Percentiles rank a stretch among this genome's conserved stretches.
Conservation (phyloP, 192 early-diverging fungal species). For the Linnemannia exigua region DNA sequence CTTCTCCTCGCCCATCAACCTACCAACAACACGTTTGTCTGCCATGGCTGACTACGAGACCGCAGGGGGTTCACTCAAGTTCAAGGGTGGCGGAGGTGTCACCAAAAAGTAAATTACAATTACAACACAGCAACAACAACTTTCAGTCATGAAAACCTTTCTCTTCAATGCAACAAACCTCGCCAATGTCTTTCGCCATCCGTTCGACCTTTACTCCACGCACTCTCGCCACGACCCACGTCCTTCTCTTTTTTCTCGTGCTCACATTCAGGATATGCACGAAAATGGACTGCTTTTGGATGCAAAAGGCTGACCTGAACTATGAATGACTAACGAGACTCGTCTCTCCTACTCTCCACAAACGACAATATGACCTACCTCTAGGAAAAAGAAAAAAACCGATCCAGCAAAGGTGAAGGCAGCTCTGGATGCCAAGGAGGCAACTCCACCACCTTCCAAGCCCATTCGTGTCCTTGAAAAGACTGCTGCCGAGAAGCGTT, state of each 20-base stretch:
- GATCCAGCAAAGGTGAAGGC: slow-evolving; percentile 50
- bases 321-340: too few species aligned
- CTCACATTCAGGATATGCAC: neutral
- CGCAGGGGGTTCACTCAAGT: slow-evolving; percentile 72
- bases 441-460: slow-evolving; percentile 24
- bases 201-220: too few species aligned
- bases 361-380: too few species aligned
- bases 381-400: slow-evolving; percentile 70
- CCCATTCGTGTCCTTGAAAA: slow-evolving; percentile 61
- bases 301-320: too few species aligned
- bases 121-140: neutral
- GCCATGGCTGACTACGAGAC: slow-evolving; percentile 39
- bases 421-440: slow-evolving; percentile 35
- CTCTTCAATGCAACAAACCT: neutral
- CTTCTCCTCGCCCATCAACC: neutral
- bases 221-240: too few species aligned
- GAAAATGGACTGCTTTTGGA: too few species aligned
- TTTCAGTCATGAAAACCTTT: neutral
- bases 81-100: slow-evolving; percentile 67
- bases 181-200: neutral
- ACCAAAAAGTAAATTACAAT: slow-evolving; percentile 63
- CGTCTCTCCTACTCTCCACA: too few species aligned
- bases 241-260: too few species aligned
- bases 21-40: neutral
- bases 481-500: slow-evolving; percentile 79